Evolutionary conservation across 2,329 filamentous ascomycete genomes (phyloP), one percentile per base, ranked within the genome.

Genomic region (Penicillium sp.): DNA sequence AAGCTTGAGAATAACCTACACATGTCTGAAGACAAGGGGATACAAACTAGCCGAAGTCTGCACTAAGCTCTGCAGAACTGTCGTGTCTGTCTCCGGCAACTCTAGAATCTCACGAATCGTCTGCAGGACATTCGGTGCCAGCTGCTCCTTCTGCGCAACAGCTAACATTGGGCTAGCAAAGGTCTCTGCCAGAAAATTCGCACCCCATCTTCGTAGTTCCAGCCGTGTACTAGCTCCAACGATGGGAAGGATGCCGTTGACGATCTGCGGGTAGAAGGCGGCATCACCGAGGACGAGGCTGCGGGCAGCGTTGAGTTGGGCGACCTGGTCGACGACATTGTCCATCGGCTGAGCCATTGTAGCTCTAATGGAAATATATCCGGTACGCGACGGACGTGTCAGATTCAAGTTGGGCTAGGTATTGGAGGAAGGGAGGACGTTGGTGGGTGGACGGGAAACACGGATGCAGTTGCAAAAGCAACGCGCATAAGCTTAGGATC

Each of bases 1-100:
- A 41, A 61, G 60, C n/a, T 62, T 65, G 23, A 67, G 59, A 61
- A 53, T 51, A 56, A 68, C 60, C 49, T 87, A 97, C 92, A 92
- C 94, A 84, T 95, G 91, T 77, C 90, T 85, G 80, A 97, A 87
- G 37, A 95, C 86, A 62, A 96, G 81, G 54, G 92, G 90, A 73
- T 97, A 99, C 70, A 97, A 87, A 79, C 91, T 97, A 52, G 94
- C 89, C 53, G 89, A 88, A 46, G 91, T 87, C 76, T 96, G 91
- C 60, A 97, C 88, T 63, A 90, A 86, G 73, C 88, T 91, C 74
- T 91, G 91, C 69, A 96, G 77, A 55, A 97, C 91, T 59, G 86
- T 82, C 34, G 83, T 77, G 75, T 97, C 94, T 68, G 91, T 86
- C 56, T 84, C 83, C n/a, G 84, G 81, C 61, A 86, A 83, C 64